Percentiles rank a stretch among this genome's conserved stretches.
Evolutionary conservation across 352 stramenopile species (phyloP).

Genomic region (Phytophthora tentaculata): DNA sequence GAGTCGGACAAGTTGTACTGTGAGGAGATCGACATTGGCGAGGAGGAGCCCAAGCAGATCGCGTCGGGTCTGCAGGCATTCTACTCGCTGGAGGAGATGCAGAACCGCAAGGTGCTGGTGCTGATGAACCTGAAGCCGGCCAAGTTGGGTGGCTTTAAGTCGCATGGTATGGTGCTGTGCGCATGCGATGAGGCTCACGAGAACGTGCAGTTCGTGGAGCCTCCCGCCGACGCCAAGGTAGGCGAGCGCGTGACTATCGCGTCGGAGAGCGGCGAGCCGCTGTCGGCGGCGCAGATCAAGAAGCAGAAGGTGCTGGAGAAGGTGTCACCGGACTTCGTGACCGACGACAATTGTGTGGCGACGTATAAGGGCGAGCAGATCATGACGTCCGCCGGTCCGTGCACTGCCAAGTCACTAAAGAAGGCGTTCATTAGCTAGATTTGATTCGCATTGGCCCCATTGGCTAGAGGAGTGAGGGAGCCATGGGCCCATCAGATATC

Average conservation of each 20-base stretch:
- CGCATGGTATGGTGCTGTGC: conserved; percentile 97
- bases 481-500: conserved; percentile 13
- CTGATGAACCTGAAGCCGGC: conserved; percentile 98
- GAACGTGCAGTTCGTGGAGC: conserved; percentile 95
- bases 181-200: conserved; percentile 89
- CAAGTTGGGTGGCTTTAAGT: conserved; percentile 97
- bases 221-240: conserved; percentile 90
- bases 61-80: conserved; percentile 95
- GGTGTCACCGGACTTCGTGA: conserved; percentile 67
- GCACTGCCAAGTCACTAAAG: conserved; percentile 62
- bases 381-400: conserved; percentile 72
- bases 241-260: conserved; percentile 94
- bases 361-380: conserved; percentile 84
- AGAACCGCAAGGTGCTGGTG: conserved; percentile 95
- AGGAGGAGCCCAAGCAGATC: conserved; percentile 93
- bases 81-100: conserved; percentile 96
- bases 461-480: conserved; percentile 7
- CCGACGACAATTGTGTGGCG: conserved; percentile 67
- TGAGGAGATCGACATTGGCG: conserved; percentile 99
- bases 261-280: conserved; percentile 67
- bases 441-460: conserved; percentile 9
- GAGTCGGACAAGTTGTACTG: conserved; percentile 97
- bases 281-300: conserved; percentile 84
- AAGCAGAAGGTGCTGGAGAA: conserved; percentile 92
- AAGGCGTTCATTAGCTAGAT: conserved; percentile 79